Evolutionary conservation across 495 filamentous ascomycete genomes (phyloP), one percentile per base, ranked within the genome.

Genomic region (Trichoderma reesei): DNA sequence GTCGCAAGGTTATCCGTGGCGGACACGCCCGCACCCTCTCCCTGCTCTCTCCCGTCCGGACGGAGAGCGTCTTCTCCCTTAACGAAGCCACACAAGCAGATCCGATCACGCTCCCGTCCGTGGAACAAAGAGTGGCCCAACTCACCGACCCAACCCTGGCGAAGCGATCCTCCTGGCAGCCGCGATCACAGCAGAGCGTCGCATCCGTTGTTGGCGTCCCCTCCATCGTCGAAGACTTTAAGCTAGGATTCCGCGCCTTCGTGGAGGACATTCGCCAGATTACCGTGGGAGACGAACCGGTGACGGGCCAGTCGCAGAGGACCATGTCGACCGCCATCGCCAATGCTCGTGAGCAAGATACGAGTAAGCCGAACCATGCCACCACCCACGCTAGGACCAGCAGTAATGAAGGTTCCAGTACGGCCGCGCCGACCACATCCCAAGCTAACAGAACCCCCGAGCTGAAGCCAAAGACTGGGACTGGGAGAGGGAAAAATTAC

Each of bases 191-290:
- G 18, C 61, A 42, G n/a, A 42, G 31, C n/a, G 71, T 69, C 41
- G 71, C 75, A 20, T 42, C 69, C 11, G 63, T 72, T 38, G 78
- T 72, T 16, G 79, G 72, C 16, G 76, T 83, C 59, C 92, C 92
- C 70, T 90, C 96, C 72, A 89, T 98, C 73, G 93, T 94, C 3
- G 89, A 88, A 9, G 94, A 96, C 73, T 83, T 98, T 69, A 87
- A 87, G 66, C 85, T 92, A 46, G 94, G 94, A 0, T 77, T 98
- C n/a, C 94, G 90, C 90, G 96, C 91, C 14, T 98, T 98, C 73
- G 82, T 97, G 66, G 94, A 98, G 71, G 94, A 98, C 73, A 82
- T 98, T 34, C 82, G 91, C 67, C 94, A 98, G 75, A 94, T 91
- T 14, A 96, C 94, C 3, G 90, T 97, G 13, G 94, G 93, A 44